Percentiles rank a stretch among this genome's conserved stretches.
Evolutionary conservation across 164 flowering plant species (phyloP).

Genomic region (Umbilicus rupestris): DNA sequence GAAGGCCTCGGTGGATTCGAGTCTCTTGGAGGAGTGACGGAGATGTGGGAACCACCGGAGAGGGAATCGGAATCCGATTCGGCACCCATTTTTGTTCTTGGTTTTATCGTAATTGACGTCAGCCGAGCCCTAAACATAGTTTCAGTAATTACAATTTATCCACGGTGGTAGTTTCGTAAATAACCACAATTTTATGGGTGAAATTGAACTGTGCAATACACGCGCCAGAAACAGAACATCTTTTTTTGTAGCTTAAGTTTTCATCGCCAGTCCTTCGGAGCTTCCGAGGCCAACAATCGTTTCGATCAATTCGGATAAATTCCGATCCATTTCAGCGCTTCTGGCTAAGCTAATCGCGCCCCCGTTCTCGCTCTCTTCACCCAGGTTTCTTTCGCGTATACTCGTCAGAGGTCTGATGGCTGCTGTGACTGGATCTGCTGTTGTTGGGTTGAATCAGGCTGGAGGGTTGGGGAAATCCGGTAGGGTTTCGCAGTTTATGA

Average conservation of each 20-base stretch:
- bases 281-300: conserved; percentile 14
- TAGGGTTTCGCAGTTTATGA: conserved; percentile 8
- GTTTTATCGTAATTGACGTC: no score
- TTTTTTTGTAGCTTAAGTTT: background rate
- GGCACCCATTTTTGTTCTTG: no score
- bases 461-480: conserved; percentile 12
- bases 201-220: background rate
- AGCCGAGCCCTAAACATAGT: no score
- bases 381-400: conserved; percentile 1
- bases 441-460: conserved; percentile 21
- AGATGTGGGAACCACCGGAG: conserved; percentile 79
- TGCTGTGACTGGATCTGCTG: conserved; percentile 24
- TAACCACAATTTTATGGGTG: background rate
- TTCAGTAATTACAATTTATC: no score
- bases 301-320: background rate
- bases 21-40: conserved; percentile 73
- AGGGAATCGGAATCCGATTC: conserved; percentile 59
- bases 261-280: conserved; percentile 21
- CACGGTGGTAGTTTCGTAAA: background rate
- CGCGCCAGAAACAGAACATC: background rate
- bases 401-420: conserved; percentile 15
- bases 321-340: conserved; percentile 1
- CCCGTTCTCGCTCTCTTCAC: background rate
- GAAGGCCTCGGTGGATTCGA: conserved; percentile 18
- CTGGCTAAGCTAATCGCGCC: conserved; percentile 13